Percentiles rank a stretch among this genome's conserved stretches.
These are phyloP conservation scores for Penicillium digitatum DNA, from an alignment of 2,329 filamentous ascomycete genomes.

Conservation along the genomic window DNA sequence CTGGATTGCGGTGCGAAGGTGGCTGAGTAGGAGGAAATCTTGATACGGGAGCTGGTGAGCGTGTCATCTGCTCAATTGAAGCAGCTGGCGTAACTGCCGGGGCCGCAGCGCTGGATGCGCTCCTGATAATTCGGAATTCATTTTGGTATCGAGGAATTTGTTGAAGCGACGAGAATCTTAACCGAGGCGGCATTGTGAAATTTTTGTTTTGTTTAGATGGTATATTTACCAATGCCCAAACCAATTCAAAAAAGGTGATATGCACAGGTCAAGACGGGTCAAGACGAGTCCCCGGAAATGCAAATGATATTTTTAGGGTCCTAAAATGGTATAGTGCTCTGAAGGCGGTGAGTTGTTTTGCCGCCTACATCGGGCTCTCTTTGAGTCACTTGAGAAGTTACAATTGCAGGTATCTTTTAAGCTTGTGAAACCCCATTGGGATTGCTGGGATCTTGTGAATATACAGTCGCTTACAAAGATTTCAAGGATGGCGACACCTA, in stretches of 20 bases:
- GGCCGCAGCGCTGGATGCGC: conserved; percentile 45
- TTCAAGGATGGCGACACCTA: not conserved
- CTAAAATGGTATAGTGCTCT: conserved; percentile 13
- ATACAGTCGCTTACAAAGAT: not conserved
- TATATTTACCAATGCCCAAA: conserved; percentile 1
- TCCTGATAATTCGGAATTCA: conserved; percentile 37
- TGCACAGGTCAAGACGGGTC: conserved; percentile 1
- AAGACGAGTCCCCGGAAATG: conserved; percentile 9
- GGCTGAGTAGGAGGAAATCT: conserved; percentile 67
- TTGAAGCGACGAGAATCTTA: conserved; percentile 43
- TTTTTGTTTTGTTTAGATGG: not conserved
- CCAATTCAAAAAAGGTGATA: conserved; percentile 3
- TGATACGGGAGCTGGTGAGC: conserved; percentile 44
- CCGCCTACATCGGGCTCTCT: conserved; percentile 6
- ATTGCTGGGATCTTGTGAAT: not conserved
- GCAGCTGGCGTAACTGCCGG: conserved; percentile 52
- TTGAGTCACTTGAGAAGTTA: conserved; percentile 13
- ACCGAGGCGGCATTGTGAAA: conserved; percentile 52
- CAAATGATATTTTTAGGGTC: conserved; percentile 25
- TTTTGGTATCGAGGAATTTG: conserved; percentile 37
- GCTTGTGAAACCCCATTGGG: not conserved
- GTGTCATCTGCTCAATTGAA: conserved; percentile 49
- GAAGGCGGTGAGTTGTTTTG: conserved; percentile 17
- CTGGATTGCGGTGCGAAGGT: conserved; percentile 78
- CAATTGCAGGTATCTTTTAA: not conserved